These are phyloP conservation scores for Phytophthora fragariaefolia DNA, from an alignment of 352 stramenopile species.

Conservation along the genomic window DNA sequence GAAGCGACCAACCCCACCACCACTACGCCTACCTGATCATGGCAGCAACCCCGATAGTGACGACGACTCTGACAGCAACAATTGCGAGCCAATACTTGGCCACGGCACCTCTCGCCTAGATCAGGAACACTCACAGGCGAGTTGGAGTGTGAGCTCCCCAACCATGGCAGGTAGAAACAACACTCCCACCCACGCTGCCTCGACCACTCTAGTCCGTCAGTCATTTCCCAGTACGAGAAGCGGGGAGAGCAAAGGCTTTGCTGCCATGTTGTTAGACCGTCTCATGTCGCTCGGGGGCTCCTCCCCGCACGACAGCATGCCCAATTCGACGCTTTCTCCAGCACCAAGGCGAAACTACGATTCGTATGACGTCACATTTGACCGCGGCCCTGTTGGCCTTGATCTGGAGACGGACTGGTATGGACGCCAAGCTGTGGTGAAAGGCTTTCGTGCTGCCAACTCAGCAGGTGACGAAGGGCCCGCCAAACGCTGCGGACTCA, in stretches of 20 bases:
- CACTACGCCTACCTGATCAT: constrained; percentile 14
- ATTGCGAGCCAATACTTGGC: constrained; percentile 16
- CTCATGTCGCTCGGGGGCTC: constrained; percentile 19
- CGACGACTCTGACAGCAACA: constrained; percentile 19
- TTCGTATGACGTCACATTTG: constrained; percentile 75
- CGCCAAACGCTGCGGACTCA: constrained; percentile 64
- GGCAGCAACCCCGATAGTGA: constrained; percentile 7
- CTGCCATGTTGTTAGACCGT: constrained; percentile 15
- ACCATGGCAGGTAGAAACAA: constrained; percentile 28
- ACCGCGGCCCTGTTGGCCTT: constrained; percentile 63
- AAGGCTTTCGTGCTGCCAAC: constrained; percentile 64
- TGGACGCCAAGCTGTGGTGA: constrained; percentile 72
- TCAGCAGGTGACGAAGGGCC: constrained; percentile 53
- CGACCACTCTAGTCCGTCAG: constrained; percentile 20
- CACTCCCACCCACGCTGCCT: constrained; percentile 33
- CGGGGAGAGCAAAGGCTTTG: constrained; percentile 30
- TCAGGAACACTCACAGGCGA: constrained; percentile 10
- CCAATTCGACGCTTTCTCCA: neutral
- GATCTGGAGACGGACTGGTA: constrained; percentile 84
- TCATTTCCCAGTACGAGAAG: constrained; percentile 10
- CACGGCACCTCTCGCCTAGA: constrained; percentile 14
- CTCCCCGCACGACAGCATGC: constrained; percentile 15
- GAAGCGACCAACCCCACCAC: neutral
- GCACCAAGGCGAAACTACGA: constrained; percentile 54
- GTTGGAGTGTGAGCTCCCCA: constrained; percentile 6